A percentile compares a stretch with the other conserved stretches of the same genome.
phyloP scores from a whole-genome alignment of 139 green algal species.

The Picochlorum sp. region DNA sequence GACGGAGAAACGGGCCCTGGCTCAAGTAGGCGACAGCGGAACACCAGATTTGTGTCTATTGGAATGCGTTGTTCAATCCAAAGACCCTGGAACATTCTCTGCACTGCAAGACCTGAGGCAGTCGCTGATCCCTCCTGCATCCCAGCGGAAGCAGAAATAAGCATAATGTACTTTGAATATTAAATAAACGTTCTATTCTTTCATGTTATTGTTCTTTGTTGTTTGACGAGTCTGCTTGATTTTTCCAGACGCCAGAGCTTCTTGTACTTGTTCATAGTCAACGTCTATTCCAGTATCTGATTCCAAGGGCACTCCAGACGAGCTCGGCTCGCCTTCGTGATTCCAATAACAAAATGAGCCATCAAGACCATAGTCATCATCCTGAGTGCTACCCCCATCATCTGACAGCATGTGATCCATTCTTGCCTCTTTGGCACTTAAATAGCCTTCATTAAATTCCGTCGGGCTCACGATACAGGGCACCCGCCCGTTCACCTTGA shows the following conservation, averaged over 20 bases:
- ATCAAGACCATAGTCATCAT: slow-evolving; percentile 18
- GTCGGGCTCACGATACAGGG: slow-evolving; percentile 73
- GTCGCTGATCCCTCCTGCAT: neutral
- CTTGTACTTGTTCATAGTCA: neutral
- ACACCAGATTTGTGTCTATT: neutral
- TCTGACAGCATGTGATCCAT: slow-evolving; percentile 35
- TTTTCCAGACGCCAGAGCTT: neutral
- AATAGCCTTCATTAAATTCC: slow-evolving; percentile 57
- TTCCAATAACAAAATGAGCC: slow-evolving; percentile 49
- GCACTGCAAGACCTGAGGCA: slow-evolving; percentile 3
- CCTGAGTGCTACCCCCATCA: neutral
- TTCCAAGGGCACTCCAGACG: slow-evolving; percentile 24
- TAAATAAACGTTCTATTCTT: neutral
- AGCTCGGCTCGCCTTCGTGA: slow-evolving; percentile 50
- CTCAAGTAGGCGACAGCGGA: neutral
- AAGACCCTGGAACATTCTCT: slow-evolving; percentile 6
- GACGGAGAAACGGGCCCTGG: slow-evolving; percentile 1
- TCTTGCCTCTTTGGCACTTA: slow-evolving; percentile 38
- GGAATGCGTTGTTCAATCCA: slow-evolving; percentile 5
- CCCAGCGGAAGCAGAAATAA: neutral
- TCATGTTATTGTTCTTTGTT: slow-evolving; percentile 1
- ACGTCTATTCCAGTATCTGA: neutral
- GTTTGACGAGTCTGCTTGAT: neutral
- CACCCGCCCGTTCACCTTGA: slow-evolving; percentile 66
- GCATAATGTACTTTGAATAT: neutral